Evolutionary conservation across 2,329 filamentous ascomycete species (phyloP), one percentile per base, ranked within the genome.

Genomic region (Cladobotryum mycophilum): DNA sequence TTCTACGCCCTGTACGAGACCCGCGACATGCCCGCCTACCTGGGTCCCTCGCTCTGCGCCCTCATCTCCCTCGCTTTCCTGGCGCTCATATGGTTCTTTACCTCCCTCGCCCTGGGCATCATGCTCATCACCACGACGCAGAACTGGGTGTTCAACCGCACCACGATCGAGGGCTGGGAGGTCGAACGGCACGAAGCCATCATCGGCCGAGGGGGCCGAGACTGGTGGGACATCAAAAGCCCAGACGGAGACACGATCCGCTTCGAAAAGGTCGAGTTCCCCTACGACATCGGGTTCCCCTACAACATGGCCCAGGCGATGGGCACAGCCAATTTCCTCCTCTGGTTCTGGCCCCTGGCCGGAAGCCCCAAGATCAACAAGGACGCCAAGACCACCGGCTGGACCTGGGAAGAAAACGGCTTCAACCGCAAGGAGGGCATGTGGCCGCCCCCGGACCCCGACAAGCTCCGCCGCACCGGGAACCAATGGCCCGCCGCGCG

Each of bases 81-180:
- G 1, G 64, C 74, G 0, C 62, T 84, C n/a, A 67, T 77, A 13
- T 81, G 81, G 60, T 75, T 76, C 43, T 63, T 84, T 34, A 81
- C 82, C 0, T 70, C 80, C 8, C 74, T 90, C 47, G 80, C 76
- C 0, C 74, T 93, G 1, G 68, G 69, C 1, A 74, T 93, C 36
- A 76, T 93, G 53, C 70, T 90, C 3, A 64, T 77, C n/a, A 79
- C 81, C 5, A 82, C 84, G 0, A 51, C 79, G 1, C 80, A 79
- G 64, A 76, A 76, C 49, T 82, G 88, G 64, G 60, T 77, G 4
- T 74, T 84, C 54, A 91, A 91, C 69, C 82, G 78, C 14, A 92
- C 87, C 20, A 89, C 87, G 65, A 93, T 95, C 60, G 89, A 95
- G 68, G 76, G 78, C 54, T 92, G 87, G 87, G 87, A 86, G 62